Evolutionary conservation across 2,329 filamentous ascomycete species (phyloP).

Genomic region (Microascus cirrosus): DNA sequence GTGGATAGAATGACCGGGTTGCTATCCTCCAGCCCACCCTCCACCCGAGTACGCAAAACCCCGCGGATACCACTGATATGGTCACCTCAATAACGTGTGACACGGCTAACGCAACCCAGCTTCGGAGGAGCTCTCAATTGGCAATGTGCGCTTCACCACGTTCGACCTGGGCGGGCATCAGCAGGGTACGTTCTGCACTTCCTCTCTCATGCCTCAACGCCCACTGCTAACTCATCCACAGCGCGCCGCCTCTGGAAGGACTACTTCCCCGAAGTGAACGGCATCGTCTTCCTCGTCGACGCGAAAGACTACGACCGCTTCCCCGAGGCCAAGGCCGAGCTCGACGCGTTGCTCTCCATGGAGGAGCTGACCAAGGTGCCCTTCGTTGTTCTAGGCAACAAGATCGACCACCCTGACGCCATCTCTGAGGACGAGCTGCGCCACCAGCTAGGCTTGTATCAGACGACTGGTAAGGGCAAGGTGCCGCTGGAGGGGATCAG

Average conservation of each 20-base stretch:
- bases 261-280: conserved; percentile 92
- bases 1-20: conserved; percentile 70
- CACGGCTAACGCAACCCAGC: conserved; percentile 30
- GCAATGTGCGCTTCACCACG: conserved; percentile 88
- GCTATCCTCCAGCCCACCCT: conserved; percentile 84
- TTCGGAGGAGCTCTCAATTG: conserved; percentile 85
- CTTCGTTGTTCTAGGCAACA: conserved; percentile 94
- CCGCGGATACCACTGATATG: background rate
- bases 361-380: conserved; percentile 93
- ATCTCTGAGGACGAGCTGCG: conserved; percentile 92
- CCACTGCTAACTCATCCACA: conserved; percentile 18
- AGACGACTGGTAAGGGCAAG: conserved; percentile 95
- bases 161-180: conserved; percentile 91
- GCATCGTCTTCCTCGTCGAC: conserved; percentile 96
- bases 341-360: conserved; percentile 91
- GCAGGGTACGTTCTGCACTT: conserved; percentile 49
- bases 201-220: background rate
- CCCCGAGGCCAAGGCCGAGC: conserved; percentile 87
- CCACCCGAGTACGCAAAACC: conserved; percentile 62
- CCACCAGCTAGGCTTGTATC: conserved; percentile 84
- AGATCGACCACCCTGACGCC: conserved; percentile 96
- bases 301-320: conserved; percentile 96
- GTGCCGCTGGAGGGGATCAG: conserved; percentile 83
- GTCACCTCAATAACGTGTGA: background rate
- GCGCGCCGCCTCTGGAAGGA: conserved; percentile 92